Percentiles rank a stretch among this genome's conserved stretches.
Evolutionary conservation across 352 stramenopile species (phyloP).

Genomic region (Nothophytophthora sp.): DNA sequence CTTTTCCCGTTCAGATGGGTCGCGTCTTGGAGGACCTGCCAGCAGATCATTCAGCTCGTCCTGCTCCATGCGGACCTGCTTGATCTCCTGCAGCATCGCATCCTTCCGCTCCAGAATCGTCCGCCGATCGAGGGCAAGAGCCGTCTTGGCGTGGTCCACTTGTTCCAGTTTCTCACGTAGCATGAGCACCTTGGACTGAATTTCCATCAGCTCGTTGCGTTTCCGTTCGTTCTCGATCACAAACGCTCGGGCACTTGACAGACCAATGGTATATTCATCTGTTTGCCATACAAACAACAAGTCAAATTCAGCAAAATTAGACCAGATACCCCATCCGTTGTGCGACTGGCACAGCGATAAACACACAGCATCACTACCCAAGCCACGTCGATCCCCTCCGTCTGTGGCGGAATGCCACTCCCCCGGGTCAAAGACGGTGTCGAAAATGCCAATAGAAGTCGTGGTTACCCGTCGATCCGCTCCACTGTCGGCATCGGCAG

Average conservation of each 20-base stretch:
- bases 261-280: constrained; percentile 54
- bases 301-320: constrained; percentile 1
- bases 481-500: constrained; percentile 9
- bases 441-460: constrained; percentile 58
- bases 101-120: constrained; percentile 56
- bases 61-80: constrained; percentile 45
- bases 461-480: constrained; percentile 33
- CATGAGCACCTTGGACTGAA: constrained; percentile 47
- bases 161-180: constrained; percentile 60
- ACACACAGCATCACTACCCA: constrained; percentile 47
- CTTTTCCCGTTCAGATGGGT: constrained; percentile 64
- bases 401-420: constrained; percentile 58
- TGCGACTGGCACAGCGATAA: neutral
- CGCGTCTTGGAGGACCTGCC: constrained; percentile 59
- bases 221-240: constrained; percentile 49
- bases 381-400: constrained; percentile 39
- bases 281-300: constrained; percentile 6
- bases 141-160: constrained; percentile 36
- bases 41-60: constrained; percentile 46
- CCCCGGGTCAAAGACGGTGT: constrained; percentile 41
- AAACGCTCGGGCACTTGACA: constrained; percentile 46
- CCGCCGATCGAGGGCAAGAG: constrained; percentile 40
- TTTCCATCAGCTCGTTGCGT: constrained; percentile 52
- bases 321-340: neutral
- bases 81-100: constrained; percentile 46